Conservation (phyloP, 805 yeast species). For the Yamadazyma philogaea region DNA sequence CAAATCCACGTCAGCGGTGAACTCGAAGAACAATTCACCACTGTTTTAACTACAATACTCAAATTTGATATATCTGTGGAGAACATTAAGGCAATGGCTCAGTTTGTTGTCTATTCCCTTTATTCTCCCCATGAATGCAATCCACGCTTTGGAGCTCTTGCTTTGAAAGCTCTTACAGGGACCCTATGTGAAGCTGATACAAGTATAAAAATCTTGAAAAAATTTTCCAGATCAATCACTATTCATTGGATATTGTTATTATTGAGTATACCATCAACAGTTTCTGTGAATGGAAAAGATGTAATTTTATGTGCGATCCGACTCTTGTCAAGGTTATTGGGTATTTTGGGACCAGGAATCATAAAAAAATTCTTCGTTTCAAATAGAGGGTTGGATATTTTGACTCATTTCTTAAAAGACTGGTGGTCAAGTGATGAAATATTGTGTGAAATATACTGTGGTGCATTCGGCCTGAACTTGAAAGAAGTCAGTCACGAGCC, state of each 20-base stretch:
- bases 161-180: constrained; percentile 30
- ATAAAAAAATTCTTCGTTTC: constrained; percentile 47
- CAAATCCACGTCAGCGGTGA: constrained; percentile 5
- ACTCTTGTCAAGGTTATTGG: constrained; percentile 50
- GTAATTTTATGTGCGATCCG: constrained; percentile 39
- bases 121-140: constrained; percentile 37
- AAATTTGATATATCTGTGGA: constrained; percentile 50
- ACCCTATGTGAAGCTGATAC: constrained; percentile 41
- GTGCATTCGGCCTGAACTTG: constrained; percentile 43
- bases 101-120: constrained; percentile 49
- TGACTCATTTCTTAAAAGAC: constrained; percentile 42
- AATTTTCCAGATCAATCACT: constrained; percentile 52
- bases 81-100: constrained; percentile 47
- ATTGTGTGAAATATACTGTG: constrained; percentile 38
- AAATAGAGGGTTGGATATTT: constrained; percentile 49
- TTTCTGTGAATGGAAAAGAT: constrained; percentile 16
- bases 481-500: constrained; percentile 1
- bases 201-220: constrained; percentile 38
- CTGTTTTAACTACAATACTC: constrained; percentile 23
- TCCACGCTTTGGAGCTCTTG: constrained; percentile 33
- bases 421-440: constrained; percentile 51
- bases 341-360: constrained; percentile 43
- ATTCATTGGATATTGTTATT: constrained; percentile 64
- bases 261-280: constrained; percentile 26
- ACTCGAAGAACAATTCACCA: constrained; percentile 16